Evolutionary conservation across 306 rosid species (phyloP).

Genomic region (Cucumis melo): DNA sequence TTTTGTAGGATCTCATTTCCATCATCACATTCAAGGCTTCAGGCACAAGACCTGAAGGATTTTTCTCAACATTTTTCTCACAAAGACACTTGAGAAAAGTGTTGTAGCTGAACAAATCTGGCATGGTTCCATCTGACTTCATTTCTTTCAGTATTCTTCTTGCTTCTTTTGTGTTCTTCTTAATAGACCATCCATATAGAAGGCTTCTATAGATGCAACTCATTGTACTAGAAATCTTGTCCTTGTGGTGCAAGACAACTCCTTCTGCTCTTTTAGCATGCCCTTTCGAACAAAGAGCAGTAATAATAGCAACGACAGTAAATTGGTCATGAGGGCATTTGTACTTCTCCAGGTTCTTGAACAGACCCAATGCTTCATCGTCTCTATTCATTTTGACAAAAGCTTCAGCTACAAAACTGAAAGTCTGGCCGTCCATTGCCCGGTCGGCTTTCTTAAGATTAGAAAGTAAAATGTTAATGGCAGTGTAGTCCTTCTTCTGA

Average conservation of each 20-base stretch:
- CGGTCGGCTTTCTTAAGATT: constrained; percentile 53
- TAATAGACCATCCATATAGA: constrained; percentile 69
- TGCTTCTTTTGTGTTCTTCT: constrained; percentile 70
- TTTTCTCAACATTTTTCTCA: constrained; percentile 41
- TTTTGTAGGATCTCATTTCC: constrained; percentile 57
- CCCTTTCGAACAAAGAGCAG: constrained; percentile 61
- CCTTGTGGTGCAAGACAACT: constrained; percentile 58
- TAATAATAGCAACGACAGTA: constrained; percentile 49
- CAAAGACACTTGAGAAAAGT: constrained; percentile 67
- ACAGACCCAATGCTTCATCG: constrained; percentile 68
- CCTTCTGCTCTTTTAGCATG: constrained; percentile 81
- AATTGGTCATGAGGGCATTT: constrained; percentile 47
- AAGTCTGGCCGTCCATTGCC: constrained; percentile 54
- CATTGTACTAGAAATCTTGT: constrained; percentile 34
- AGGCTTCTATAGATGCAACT: constrained; percentile 51
- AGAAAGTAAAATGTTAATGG: constrained; percentile 45
- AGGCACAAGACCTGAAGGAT: constrained; percentile 82
- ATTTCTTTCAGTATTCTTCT: constrained; percentile 65
- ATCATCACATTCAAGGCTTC: constrained; percentile 69
- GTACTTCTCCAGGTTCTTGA: constrained; percentile 56
- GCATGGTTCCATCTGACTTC: constrained; percentile 43
- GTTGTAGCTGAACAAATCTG: constrained; percentile 62
- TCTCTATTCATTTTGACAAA: constrained; percentile 56
- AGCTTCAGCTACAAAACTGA: constrained; percentile 40
- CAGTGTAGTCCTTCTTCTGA: constrained; percentile 53